Conservation (phyloP, 768 basidiomycete species). For the Asterophora lycoperdoides region DNA sequence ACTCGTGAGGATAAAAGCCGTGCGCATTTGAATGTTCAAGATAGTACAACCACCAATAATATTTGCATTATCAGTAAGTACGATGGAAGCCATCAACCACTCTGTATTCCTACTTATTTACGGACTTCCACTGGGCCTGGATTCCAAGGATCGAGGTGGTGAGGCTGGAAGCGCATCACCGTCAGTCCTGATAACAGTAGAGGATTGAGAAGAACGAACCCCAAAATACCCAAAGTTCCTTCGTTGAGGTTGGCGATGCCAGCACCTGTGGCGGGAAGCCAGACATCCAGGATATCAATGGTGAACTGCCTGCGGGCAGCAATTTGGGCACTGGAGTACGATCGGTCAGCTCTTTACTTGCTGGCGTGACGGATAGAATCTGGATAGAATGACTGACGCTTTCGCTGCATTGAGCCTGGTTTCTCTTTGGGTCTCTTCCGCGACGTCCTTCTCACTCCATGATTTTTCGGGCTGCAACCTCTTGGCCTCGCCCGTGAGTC, state of each 20-base stretch:
- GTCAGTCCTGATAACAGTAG: constrained; percentile 3
- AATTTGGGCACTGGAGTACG: constrained; percentile 48
- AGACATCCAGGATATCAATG: constrained; percentile 82
- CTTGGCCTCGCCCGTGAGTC: constrained; percentile 59
- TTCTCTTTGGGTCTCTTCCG: constrained; percentile 62
- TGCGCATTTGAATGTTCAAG: no score
- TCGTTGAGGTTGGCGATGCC: constrained; percentile 78
- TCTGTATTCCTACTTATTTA: constrained; percentile 38
- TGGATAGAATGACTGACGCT: constrained; percentile 45
- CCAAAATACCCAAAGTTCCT: constrained; percentile 78
- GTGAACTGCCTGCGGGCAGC: constrained; percentile 75
- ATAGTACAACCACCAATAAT: neutral
- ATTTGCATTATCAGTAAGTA: neutral
- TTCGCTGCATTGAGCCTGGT: constrained; percentile 54
- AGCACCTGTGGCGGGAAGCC: constrained; percentile 83
- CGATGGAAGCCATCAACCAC: neutral
- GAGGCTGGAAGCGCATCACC: constrained; percentile 38
- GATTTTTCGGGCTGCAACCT: constrained; percentile 40
- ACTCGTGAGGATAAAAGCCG: no score
- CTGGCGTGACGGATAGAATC: neutral
- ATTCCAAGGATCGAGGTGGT: constrained; percentile 69
- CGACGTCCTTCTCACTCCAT: constrained; percentile 65
- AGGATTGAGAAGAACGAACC: constrained; percentile 42
- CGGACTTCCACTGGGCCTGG: constrained; percentile 60
- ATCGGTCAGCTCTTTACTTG: neutral